Evolutionary conservation across 2,329 filamentous ascomycete species (phyloP), one percentile per base, ranked within the genome.

Genomic region (Clarireedia paspali): DNA sequence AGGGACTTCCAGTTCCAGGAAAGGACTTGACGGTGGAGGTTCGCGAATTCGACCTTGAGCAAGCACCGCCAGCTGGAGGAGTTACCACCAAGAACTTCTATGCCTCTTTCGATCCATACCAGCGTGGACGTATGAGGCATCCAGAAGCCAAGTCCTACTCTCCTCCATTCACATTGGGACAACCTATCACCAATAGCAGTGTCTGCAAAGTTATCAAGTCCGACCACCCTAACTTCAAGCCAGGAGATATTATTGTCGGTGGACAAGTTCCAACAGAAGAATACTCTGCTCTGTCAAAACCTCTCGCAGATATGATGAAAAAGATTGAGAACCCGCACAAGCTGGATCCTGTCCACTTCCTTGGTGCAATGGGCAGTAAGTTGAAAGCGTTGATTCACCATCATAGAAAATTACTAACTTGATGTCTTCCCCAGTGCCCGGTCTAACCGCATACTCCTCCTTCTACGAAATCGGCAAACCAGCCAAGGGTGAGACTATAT

Each of bases 391-490:
- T 34, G 12, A 5, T 12, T 12, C 3, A 6, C 6, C 15, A 10
- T 10, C 2, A 27, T 4, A 9, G 15, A 38, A 38, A 6, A 6
- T 15, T 48, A 38, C 47, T 55, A 20, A 55, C 3, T 34, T 34
- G 2, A 9, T 4, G 0, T 45, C 5, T 17, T 38, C 20, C 14
- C 15, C 12, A 55, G 53, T 91, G 86, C 85, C 87, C 4, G 88
- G 88, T 47, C 71, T 90, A 63, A 90, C 88, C 0, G 88, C 87
- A 0, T 91, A 86, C 74, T 82, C 80, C 5, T 87, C 82, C 0
- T 81, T 91, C 63, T 88, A 89, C 70, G 84, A 84, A 61, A 88
- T 91, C 54, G 87, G 86, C 4, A 76, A 85, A 73, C 87, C 88
- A 24, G 82, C 87, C 73, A 85, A 85, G 72, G 87, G 85, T 45